Conservation (phyloP, 2,329 filamentous ascomycete species). For the Aureobasidium uvarum region DNA sequence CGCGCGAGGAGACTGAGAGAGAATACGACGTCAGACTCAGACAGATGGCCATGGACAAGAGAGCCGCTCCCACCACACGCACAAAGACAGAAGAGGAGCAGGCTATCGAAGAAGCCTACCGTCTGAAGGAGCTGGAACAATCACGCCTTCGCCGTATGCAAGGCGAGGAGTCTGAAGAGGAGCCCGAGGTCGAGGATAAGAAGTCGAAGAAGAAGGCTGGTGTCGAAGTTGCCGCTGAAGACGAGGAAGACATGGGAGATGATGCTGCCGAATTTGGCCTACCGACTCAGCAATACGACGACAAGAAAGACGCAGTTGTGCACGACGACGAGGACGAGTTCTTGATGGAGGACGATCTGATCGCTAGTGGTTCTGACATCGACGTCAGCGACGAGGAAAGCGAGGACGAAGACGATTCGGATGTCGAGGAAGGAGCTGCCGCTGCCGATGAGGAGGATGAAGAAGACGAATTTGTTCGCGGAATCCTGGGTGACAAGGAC, state of each 20-base stretch:
- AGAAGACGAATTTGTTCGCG: conserved; percentile 50
- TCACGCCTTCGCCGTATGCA: conserved; percentile 82
- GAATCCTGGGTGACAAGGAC: conserved; percentile 40
- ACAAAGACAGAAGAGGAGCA: conserved; percentile 91
- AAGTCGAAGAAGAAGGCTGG: conserved; percentile 61
- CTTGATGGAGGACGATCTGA: conserved; percentile 79
- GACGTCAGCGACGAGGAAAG: conserved; percentile 34
- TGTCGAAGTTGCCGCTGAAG: conserved; percentile 38
- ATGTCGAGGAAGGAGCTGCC: conserved; percentile 36
- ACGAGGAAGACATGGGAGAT: conserved; percentile 46
- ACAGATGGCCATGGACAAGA: conserved; percentile 77
- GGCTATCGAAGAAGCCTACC: conserved; percentile 70
- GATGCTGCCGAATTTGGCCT: conserved; percentile 63
- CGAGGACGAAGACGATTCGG: conserved; percentile 41
- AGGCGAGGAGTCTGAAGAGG: conserved; percentile 72
- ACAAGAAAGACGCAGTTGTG: conserved; percentile 52
- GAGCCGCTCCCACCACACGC: conserved; percentile 79
- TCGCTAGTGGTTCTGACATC: conserved; percentile 71
- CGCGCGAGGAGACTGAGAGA: conserved; percentile 70
- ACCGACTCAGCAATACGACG: conserved; percentile 54
- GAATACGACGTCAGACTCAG: conserved; percentile 84
- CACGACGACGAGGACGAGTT: conserved; percentile 96
- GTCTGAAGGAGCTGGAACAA: conserved; percentile 76
- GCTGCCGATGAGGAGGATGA: conserved; percentile 40
- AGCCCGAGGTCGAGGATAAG: conserved; percentile 53